Conservation (phyloP, 176 grass and related monocot species). For the Areca catechu region DNA sequence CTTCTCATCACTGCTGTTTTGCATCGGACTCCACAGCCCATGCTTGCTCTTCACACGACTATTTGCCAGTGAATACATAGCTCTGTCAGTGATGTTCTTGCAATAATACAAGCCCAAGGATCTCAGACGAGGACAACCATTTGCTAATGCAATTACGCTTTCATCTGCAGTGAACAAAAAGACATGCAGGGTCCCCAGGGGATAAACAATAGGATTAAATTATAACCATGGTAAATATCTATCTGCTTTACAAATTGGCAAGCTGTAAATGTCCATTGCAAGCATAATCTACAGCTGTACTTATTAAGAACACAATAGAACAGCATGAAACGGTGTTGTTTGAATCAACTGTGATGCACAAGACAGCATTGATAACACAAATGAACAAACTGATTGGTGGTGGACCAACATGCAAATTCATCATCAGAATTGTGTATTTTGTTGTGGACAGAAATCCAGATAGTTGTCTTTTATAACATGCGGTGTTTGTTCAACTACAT, state of each 20-base stretch:
- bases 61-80: conserved; percentile 16
- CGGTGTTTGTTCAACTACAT: no score
- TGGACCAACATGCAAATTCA: not conserved
- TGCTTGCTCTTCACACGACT: conserved; percentile 3
- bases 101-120: conserved; percentile 13
- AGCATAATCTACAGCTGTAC: no score
- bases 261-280: no score
- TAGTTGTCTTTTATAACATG: no score
- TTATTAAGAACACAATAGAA: no score
- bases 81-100: conserved; percentile 12
- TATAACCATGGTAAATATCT: no score
- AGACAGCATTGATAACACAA: no score
- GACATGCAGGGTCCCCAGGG: not conserved
- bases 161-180: conserved; percentile 11
- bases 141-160: conserved; percentile 13
- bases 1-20: not conserved
- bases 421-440: not conserved
- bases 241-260: no score
- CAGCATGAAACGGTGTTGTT: no score
- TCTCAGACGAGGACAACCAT: conserved; percentile 10
- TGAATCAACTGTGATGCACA: no score
- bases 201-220: not conserved
- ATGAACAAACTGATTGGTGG: no score
- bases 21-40: not conserved
- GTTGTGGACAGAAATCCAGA: no score